Base-by-base conservation (phyloP, 768 basidiomycete species). In the Tubosaeta sp. region DNA sequence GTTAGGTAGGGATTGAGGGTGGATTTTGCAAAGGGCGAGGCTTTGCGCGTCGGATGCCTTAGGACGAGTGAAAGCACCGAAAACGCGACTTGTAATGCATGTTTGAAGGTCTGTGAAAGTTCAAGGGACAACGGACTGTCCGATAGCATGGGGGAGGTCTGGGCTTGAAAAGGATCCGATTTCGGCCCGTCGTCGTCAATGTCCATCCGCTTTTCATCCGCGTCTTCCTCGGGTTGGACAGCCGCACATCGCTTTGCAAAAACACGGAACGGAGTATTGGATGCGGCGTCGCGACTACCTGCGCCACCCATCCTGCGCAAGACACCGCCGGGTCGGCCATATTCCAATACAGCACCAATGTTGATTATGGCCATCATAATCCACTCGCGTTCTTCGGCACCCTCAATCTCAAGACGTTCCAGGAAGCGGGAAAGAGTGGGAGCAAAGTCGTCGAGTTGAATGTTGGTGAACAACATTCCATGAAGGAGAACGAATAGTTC, bases 381-480 rank as follows among this genome's bases (percentile, higher is more conserved):
- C 97, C 97, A 99, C 51, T 95, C 91, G 27, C 85, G 83, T 64
- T 85, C 87, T 58, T 88, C 82, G 0, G 83, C 85, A 10, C 81
- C 83, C 55, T 95, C 91, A 52, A 94, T 86, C 48, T 84, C 78
- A 3, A 95, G 79, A 37, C 90, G 85, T 67, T 95, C 94, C 48
- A 93, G 77, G 65, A 95, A 89, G 17, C 92, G 86, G 1, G 86
- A 87, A 25, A 94, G 80, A 0, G 86, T 86, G 12, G 84, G 76
- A 39, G 80, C 72, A 65, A 98, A 98, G 65, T 94, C 89, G 67
- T 99, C 97, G 26, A 99, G 82, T 57, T 94, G 81, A 57, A 97
- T 92, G 57, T 89, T 86, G 13, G 97, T 98, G 72, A 97, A 97
- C 1, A 99, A 78, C 93, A 97, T 95, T 26, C 97, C 95, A 53